A percentile compares a stretch with the other conserved stretches of the same genome.
Evolutionary conservation across 1,284 basidiomycete species (phyloP).

Genomic region (Dichomitus squalens): DNA sequence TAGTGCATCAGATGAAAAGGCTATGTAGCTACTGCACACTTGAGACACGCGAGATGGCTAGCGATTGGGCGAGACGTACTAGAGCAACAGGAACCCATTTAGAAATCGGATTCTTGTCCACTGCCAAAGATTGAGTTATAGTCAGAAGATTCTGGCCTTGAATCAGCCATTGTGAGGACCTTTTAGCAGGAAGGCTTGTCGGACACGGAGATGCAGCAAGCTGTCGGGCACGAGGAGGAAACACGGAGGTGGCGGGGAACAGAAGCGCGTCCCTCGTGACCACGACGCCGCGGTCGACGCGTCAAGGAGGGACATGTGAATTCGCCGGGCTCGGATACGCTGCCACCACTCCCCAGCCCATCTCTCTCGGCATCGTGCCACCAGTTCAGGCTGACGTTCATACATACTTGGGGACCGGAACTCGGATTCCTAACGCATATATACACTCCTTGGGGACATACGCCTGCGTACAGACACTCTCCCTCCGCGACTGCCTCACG

Average conservation of each 20-base stretch:
- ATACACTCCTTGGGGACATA: not conserved
- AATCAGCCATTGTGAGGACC: slow-evolving; percentile 6
- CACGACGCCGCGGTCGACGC: not conserved
- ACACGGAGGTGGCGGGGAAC: too few species aligned
- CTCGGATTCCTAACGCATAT: not conserved
- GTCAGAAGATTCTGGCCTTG: not conserved
- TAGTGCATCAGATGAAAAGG: slow-evolving; percentile 39
- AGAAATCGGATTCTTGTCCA: slow-evolving; percentile 22
- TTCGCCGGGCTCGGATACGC: slow-evolving; percentile 12
- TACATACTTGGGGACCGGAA: not conserved
- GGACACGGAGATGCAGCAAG: too few species aligned
- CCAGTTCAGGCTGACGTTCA: too few species aligned
- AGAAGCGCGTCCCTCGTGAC: slow-evolving; percentile 14
- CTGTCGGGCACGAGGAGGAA: too few species aligned
- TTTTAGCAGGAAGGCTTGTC: too few species aligned
- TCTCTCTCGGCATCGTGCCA: not conserved
- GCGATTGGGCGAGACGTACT: slow-evolving; percentile 18
- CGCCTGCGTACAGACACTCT: not conserved
- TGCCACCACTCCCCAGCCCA: not conserved
- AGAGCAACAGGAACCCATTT: slow-evolving; percentile 32
- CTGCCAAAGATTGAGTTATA: slow-evolving; percentile 17
- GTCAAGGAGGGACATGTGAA: slow-evolving; percentile 20
- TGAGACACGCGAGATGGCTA: not conserved
- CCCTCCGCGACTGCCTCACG: not conserved
- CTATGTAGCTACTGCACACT: slow-evolving; percentile 34